Base-by-base conservation (phyloP, 1,139 yeast genomes). In the Candida frijolesensis region DNA sequence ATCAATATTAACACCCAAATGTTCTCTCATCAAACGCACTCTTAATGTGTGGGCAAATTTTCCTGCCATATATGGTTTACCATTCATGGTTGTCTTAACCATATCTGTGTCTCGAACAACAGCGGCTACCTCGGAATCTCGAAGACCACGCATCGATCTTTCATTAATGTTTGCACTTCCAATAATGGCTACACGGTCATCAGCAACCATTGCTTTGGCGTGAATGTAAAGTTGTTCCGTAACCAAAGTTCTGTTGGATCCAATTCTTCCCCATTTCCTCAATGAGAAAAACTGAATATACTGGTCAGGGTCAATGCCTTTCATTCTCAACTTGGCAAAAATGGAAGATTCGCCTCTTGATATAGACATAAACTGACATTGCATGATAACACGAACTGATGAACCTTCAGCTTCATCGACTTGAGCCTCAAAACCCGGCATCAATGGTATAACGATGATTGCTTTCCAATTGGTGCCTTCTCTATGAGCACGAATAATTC, bases 151-250 rank as follows among this genome's bases (percentile, higher is more conserved):
- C 90, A 91, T 91, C 0, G 97, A 91, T 60, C 99, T 80, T 68
- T 94, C 99, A 62, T 94, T 94, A 56, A 94, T 89, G 64, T 94
- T 94, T 0, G 99, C 99, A 63, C 97, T 89, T 3, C 99, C 99
- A 60, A 94, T 92, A 47, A 94, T 87, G 2, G 96, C 97, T 42
- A 86, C 81, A 48, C 96, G 78, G 63, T 94, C 99, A 70, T 94
- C 99, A n/a, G 87, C 97, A 61, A 94, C 79, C 85, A 94, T 81
- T 7, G 87, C 80, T 65, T 95, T 95, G 4, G 97, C 97, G 67
- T 95, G 99, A 46, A 95, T 87, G 60, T 95, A 95, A 45, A 95
- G 76, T 64, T 92, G 97, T 61, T 94, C 99, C 1, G 96, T 89
- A 2, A 87, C 91, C 51, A 95, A 68, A 42, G 81, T 81, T 56